phyloP scores from a whole-genome alignment of 2,329 filamentous ascomycete genomes.

The Pseudogymnoascus verrucosus region DNA sequence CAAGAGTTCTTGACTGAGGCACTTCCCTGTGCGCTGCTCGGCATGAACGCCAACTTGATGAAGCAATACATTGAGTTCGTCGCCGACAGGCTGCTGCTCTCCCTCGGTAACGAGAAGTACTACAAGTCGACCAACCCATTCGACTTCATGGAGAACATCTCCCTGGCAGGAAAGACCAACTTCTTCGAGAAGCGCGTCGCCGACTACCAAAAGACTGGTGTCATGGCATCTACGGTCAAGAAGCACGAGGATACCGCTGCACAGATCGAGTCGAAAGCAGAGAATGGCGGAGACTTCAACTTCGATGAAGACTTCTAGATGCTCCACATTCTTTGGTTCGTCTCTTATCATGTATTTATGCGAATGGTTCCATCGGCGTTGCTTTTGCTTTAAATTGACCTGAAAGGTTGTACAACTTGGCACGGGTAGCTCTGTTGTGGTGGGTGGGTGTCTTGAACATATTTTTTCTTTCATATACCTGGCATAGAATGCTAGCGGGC shows the following conservation, averaged over 20 bases:
- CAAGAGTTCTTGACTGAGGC: constrained; percentile 97
- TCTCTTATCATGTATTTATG: constrained; percentile 3
- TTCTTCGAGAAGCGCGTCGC: constrained; percentile 99
- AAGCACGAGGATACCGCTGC: constrained; percentile 43
- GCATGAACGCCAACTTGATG: constrained; percentile 97
- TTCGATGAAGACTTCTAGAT: constrained; percentile 96
- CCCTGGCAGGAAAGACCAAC: constrained; percentile 97
- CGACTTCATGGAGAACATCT: constrained; percentile 99
- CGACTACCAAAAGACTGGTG: constrained; percentile 99
- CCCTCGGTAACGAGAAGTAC: constrained; percentile 88
- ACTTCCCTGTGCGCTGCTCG: constrained; percentile 82
- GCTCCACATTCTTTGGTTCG: constrained; percentile 13
- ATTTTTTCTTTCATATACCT: constrained; percentile 3
- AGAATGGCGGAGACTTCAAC: constrained; percentile 69
- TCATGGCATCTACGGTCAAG: constrained; percentile 88
- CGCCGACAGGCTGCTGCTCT: constrained; percentile 84
- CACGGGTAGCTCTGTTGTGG: background rate
- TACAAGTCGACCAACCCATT: constrained; percentile 95
- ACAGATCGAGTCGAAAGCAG: constrained; percentile 43
- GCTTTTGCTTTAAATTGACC: constrained; percentile 4
- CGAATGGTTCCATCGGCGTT: constrained; percentile 5
- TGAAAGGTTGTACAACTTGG: constrained; percentile 8
- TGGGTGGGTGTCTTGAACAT: background rate
- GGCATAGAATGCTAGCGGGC: constrained; percentile 4
- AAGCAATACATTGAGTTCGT: constrained; percentile 99